These are phyloP conservation scores for Torrubiella hemipterigena DNA, from an alignment of 2,329 filamentous ascomycete species.

Conservation along the genomic window DNA sequence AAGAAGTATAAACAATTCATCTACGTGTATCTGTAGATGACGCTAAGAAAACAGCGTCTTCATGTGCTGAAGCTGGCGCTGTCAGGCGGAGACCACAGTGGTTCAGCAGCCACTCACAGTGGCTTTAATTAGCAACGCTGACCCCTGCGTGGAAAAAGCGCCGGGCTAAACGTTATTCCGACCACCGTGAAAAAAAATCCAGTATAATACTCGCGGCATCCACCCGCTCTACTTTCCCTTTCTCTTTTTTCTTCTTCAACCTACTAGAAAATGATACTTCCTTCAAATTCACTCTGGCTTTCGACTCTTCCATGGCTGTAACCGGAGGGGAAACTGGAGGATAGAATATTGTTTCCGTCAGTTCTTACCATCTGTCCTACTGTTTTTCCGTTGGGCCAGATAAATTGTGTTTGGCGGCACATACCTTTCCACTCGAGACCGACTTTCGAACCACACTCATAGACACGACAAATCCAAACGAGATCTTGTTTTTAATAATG, in stretches of 20 bases:
- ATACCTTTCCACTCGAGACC: constrained; percentile 10
- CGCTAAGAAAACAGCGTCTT: too few relatives aligned
- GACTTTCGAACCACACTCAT: not conserved
- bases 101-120: too few relatives aligned
- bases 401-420: constrained; percentile 23
- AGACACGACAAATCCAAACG: not conserved
- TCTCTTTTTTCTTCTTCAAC: constrained; percentile 21
- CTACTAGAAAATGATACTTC: constrained; percentile 33
- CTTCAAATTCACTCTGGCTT: constrained; percentile 61
- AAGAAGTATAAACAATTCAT: too few relatives aligned
- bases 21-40: too few relatives aligned
- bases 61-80: too few relatives aligned
- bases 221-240: constrained; percentile 6
- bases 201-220: too few relatives aligned
- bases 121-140: too few relatives aligned
- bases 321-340: constrained; percentile 62
- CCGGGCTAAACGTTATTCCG: too few relatives aligned
- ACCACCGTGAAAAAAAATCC: too few relatives aligned
- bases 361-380: constrained; percentile 38
- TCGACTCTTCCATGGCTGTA: constrained; percentile 37
- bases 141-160: too few relatives aligned
- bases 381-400: constrained; percentile 21
- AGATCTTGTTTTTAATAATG: too few relatives aligned
- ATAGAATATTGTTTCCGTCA: constrained; percentile 34
- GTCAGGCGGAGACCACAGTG: too few relatives aligned